Evolutionary conservation across 495 filamentous ascomycete species (phyloP).

Genomic region (Rusavskia elegans): DNA sequence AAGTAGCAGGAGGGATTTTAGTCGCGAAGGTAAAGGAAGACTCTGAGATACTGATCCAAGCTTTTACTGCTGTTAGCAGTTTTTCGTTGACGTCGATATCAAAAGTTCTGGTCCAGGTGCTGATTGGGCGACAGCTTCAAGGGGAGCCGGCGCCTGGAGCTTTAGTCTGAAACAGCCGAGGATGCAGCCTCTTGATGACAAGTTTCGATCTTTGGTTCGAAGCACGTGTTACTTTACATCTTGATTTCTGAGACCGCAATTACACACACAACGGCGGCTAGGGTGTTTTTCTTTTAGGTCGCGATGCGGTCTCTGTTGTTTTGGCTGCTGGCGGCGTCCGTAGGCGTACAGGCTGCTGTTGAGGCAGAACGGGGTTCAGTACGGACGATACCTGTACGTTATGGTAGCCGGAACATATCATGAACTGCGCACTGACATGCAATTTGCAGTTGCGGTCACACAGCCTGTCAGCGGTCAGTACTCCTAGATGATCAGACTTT

Average conservation of each 20-base stretch:
- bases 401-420: neutral
- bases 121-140: neutral
- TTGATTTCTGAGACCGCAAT: neutral
- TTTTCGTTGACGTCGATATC: neutral
- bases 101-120: neutral
- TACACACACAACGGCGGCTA: neutral
- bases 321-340: constrained; percentile 13
- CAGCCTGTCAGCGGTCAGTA: constrained; percentile 40
- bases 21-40: neutral
- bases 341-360: constrained; percentile 8
- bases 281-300: neutral
- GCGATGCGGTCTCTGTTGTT: constrained; percentile 5
- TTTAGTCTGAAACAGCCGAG: neutral
- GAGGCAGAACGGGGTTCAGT: constrained; percentile 21
- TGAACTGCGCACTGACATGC: neutral
- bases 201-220: neutral
- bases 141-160: neutral
- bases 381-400: constrained; percentile 39
- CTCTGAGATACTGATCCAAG: no score
- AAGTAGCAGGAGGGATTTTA: neutral
- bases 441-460: constrained; percentile 55
- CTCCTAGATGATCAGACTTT: neutral
- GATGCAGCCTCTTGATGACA: neutral
- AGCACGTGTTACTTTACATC: neutral
- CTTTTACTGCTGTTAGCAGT: neutral